These are phyloP conservation scores for Rhodotorula diobovata DNA, from an alignment of 768 basidiomycete genomes.

Conservation along the genomic window DNA sequence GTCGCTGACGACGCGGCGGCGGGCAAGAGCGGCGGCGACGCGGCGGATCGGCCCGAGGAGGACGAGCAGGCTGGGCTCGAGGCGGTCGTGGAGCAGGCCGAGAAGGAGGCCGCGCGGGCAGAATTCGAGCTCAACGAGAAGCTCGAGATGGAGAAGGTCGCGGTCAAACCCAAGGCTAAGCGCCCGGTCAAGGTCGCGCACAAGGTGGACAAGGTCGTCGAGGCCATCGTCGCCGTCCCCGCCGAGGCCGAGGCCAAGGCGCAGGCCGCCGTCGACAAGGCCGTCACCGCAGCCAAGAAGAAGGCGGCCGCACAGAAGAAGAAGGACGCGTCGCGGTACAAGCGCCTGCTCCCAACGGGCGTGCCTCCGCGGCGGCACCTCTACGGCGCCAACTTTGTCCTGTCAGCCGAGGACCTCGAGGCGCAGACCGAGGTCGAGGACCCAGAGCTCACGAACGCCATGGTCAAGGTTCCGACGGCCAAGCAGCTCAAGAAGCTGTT, in stretches of 20 bases:
- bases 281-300: background rate
- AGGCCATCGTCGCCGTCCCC: background rate
- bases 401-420: background rate
- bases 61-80: slow-evolving; percentile 17
- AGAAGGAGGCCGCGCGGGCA: background rate
- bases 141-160: background rate
- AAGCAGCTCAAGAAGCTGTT: slow-evolving; percentile 19
- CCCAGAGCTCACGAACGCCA: slow-evolving; percentile 14
- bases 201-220: background rate
- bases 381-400: slow-evolving; percentile 34
- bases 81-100: slow-evolving; percentile 6
- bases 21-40: background rate
- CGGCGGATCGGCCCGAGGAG: background rate
- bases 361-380: slow-evolving; percentile 14
- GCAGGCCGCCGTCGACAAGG: background rate
- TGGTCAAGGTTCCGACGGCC: slow-evolving; percentile 23
- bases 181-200: background rate
- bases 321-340: slow-evolving; percentile 30
- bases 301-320: slow-evolving; percentile 1
- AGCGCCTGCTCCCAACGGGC: slow-evolving; percentile 20
- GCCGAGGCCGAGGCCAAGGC: background rate
- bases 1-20: background rate
- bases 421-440: slow-evolving; percentile 14
- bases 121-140: background rate
- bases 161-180: background rate